These are phyloP conservation scores for Talaromyces stipitatus DNA, from an alignment of 495 filamentous ascomycete species.

Conservation along the genomic window DNA sequence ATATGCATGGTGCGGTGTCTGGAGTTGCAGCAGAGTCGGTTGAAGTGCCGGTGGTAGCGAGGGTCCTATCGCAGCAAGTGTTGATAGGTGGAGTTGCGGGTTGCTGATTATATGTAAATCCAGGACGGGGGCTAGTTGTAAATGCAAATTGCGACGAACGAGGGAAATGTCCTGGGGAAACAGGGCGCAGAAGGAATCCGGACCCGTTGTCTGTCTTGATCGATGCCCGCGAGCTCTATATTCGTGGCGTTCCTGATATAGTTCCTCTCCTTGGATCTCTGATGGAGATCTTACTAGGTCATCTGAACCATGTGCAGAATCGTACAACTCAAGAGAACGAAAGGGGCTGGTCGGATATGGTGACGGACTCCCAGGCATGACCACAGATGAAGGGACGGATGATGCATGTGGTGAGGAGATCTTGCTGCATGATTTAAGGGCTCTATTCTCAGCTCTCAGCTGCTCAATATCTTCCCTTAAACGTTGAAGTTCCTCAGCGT, in stretches of 20 bases:
- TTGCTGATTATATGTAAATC: conserved; percentile 9
- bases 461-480: conserved; percentile 22
- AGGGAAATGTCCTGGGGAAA: conserved; percentile 8
- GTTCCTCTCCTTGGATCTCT: background rate
- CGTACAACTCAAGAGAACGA: conserved; percentile 2
- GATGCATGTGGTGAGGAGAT: conserved; percentile 2
- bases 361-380: background rate
- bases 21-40: conserved; percentile 27
- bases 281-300: background rate
- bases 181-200: conserved; percentile 5
- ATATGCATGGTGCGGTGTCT: conserved; percentile 30
- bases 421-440: conserved; percentile 6
- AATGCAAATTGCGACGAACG: conserved; percentile 8
- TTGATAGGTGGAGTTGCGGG: conserved; percentile 17
- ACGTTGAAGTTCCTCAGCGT: conserved; percentile 27
- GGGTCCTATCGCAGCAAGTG: conserved; percentile 15
- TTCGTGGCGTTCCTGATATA: background rate
- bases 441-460: conserved; percentile 23
- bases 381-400: background rate
- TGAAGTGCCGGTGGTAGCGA: conserved; percentile 16
- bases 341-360: conserved; percentile 8
- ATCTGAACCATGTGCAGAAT: background rate
- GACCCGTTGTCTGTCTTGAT: background rate
- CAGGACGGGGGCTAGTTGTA: conserved; percentile 6
- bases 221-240: background rate